Base-by-base conservation (phyloP, 179 eudicot genomes). In the Vitellaria paradoxa region DNA sequence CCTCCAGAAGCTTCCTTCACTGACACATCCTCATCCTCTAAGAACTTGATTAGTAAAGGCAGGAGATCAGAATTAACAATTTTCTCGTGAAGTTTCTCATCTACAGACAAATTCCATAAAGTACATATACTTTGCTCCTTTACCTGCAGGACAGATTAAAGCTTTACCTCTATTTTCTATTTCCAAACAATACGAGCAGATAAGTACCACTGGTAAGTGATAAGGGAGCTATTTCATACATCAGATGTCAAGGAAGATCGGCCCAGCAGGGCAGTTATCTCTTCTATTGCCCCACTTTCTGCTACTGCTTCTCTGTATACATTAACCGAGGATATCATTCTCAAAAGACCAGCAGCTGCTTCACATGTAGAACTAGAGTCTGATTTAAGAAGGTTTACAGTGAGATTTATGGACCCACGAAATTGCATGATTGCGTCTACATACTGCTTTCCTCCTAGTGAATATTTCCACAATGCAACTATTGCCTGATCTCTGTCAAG, bases 401-500 rank as follows among this genome's bases (percentile, higher is more conserved):
- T 84, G 73, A 93, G 98, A 85, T 85, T 86, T 65, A 93, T 79
- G 78, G 87, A 87, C 24, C 97, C 95, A 69, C 49, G 79, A 76
- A 84, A 88, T 70, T 85, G 88, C 90, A 89, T 88, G 67, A 93
- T 81, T 52, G 84, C 87, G 78, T 92, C 93, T 76, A 93, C 77
- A 56, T 72, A 87, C 49, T 87, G 82, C 81, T 89, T 93, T 78
- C 97, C 95, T 55, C 92, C 95, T 5, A 89, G 88, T 70, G 93
- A 85, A 70, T 93, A 93, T 72, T 87, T 90, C 95, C 97, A 93
- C 52, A 93, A 84, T 56, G 97, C 82, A 79, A 83, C 87, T 49
- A 93, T 78, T 46, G 98, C 97, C 47, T 92, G 95, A 71, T 93
- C 97, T 87, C 98, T 85, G 76, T 93, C 97, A 57, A 79, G 80